A percentile compares a stretch with the other conserved stretches of the same genome.
Evolutionary conservation across 768 basidiomycete genomes (phyloP).

Genomic region (Boletellus ananas): DNA sequence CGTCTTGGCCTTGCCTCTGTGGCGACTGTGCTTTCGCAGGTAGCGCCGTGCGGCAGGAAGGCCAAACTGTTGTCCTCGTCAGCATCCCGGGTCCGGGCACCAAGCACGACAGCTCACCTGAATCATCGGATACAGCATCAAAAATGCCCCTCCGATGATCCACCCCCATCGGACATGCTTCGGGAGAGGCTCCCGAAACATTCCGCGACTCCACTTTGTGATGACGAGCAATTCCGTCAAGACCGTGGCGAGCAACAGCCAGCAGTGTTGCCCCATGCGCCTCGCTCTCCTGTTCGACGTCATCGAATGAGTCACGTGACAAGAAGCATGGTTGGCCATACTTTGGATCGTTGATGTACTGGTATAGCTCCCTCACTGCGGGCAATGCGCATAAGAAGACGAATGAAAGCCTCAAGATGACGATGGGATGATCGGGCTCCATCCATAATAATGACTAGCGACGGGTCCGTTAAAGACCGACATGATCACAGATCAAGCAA

Average conservation of each 20-base stretch:
- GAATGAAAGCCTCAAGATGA: slow-evolving; percentile 65
- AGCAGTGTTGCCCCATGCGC: slow-evolving; percentile 87
- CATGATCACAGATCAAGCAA: slow-evolving; percentile 1
- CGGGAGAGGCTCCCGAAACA: slow-evolving; percentile 65
- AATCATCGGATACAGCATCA: slow-evolving; percentile 66
- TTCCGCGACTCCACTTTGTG: slow-evolving; percentile 75
- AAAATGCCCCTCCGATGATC: slow-evolving; percentile 51
- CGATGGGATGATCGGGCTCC: slow-evolving; percentile 86
- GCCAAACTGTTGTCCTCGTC: slow-evolving; percentile 51
- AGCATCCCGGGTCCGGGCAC: slow-evolving; percentile 1
- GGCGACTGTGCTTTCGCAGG: slow-evolving; percentile 36
- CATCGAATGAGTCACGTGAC: slow-evolving; percentile 1
- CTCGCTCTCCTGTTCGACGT: slow-evolving; percentile 58
- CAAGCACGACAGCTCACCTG: slow-evolving; percentile 44
- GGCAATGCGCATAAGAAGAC: slow-evolving; percentile 87
- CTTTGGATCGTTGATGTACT: slow-evolving; percentile 81
- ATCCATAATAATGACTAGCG: slow-evolving; percentile 62
- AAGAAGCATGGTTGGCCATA: slow-evolving; percentile 30
- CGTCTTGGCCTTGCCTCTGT: slow-evolving; percentile 29
- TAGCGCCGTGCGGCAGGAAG: slow-evolving; percentile 55
- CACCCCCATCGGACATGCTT: slow-evolving; percentile 60
- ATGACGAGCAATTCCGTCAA: slow-evolving; percentile 78
- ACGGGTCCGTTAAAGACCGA: slow-evolving; percentile 22
- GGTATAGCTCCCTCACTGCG: slow-evolving; percentile 78
- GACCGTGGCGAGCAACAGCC: slow-evolving; percentile 84